These are phyloP conservation scores for Amorphotheca resinae DNA, from an alignment of 495 filamentous ascomycete genomes.

Conservation along the genomic window DNA sequence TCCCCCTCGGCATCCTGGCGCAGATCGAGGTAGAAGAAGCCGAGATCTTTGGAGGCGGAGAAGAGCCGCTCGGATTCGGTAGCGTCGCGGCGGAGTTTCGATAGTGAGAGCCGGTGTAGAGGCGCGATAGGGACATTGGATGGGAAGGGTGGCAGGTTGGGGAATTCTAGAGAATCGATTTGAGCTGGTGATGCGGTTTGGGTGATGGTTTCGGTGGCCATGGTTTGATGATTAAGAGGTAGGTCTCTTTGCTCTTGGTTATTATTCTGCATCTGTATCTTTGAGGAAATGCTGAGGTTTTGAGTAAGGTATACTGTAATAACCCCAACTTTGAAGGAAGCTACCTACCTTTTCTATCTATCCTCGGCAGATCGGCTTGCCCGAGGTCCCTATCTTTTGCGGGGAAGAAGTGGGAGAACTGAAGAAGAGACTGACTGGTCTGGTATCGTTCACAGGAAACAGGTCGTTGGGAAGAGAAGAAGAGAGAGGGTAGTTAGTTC, in stretches of 20 bases:
- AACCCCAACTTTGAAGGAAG: no score
- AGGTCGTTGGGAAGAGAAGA: no score
- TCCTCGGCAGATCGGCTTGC: no score
- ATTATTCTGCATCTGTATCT: background rate
- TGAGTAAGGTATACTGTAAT: no score
- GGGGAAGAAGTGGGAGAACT: no score
- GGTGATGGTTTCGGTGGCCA: slow-evolving; percentile 1
- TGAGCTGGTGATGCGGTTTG: background rate
- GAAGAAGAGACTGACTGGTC: no score
- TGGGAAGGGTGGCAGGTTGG: slow-evolving; percentile 28
- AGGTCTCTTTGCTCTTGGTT: no score
- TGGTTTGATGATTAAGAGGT: background rate
- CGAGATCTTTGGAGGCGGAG: slow-evolving; percentile 38
- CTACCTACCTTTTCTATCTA: no score
- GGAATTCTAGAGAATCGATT: background rate
- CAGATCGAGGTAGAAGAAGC: slow-evolving; percentile 54
- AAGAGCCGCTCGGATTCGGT: slow-evolving; percentile 36
- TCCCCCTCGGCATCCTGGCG: slow-evolving; percentile 30
- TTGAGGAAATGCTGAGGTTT: no score
- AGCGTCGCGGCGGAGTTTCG: slow-evolving; percentile 39
- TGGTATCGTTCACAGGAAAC: no score
- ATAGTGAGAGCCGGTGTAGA: slow-evolving; percentile 39
- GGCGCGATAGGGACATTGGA: slow-evolving; percentile 39
- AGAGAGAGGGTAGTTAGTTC: no score
- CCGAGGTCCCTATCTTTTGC: no score